Evolutionary conservation across 352 stramenopile species (phyloP).

Genomic region (Pythium plurisporium): DNA sequence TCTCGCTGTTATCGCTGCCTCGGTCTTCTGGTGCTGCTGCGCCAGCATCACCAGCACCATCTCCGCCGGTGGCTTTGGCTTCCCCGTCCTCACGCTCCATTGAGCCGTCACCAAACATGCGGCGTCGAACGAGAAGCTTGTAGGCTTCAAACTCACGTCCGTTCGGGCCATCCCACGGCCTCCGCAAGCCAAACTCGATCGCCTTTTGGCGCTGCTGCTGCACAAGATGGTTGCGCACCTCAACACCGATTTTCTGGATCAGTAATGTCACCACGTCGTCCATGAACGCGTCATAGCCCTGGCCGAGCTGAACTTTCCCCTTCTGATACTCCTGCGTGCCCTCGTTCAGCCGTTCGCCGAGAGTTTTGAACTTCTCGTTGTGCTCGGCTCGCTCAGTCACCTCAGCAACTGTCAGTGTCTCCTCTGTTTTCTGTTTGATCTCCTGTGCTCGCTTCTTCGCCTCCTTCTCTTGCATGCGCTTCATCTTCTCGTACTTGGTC

Average conservation of each 20-base stretch:
- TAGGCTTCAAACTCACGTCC: slow-evolving; percentile 59
- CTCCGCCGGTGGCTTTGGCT: not conserved
- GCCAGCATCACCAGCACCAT: not conserved
- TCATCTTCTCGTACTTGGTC: slow-evolving; percentile 24
- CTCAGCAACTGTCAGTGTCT: slow-evolving; percentile 21
- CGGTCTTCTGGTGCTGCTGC: slow-evolving; percentile 1
- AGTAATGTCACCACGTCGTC: slow-evolving; percentile 55
- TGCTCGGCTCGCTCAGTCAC: slow-evolving; percentile 34
- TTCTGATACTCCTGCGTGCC: slow-evolving; percentile 38
- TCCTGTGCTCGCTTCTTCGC: slow-evolving; percentile 9
- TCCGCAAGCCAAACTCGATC: slow-evolving; percentile 47
- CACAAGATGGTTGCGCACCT: slow-evolving; percentile 50
- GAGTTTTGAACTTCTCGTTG: slow-evolving; percentile 30
- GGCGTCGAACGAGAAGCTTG: slow-evolving; percentile 41
- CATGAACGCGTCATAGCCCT: slow-evolving; percentile 52
- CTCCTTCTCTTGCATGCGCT: slow-evolving; percentile 15
- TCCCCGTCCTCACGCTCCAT: slow-evolving; percentile 19
- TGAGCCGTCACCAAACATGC: slow-evolving; percentile 30
- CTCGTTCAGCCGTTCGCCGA: slow-evolving; percentile 35
- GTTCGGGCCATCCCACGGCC: slow-evolving; percentile 62
- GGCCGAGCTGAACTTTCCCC: slow-evolving; percentile 38
- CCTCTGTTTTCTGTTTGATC: slow-evolving; percentile 13
- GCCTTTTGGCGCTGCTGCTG: slow-evolving; percentile 59
- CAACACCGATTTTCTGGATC: slow-evolving; percentile 41
- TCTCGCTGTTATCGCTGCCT: slow-evolving; percentile 59